Conservation (phyloP, 495 filamentous ascomycete genomes). For the Neurospora sp. region DNA sequence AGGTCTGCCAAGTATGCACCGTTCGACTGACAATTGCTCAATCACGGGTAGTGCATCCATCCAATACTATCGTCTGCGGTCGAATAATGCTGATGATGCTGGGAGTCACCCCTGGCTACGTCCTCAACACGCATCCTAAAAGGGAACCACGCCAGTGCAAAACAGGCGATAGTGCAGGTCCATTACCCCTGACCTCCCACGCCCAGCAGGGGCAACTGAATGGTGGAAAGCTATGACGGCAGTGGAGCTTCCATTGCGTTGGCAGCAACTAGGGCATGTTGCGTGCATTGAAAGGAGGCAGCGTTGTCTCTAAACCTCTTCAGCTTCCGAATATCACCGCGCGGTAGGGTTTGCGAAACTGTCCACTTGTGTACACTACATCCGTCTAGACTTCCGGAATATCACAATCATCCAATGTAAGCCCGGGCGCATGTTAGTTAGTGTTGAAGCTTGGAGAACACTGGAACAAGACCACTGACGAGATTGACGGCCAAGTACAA, state of each 20-base stretch:
- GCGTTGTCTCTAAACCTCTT: neutral
- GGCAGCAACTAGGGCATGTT: neutral
- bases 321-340: neutral
- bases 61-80: neutral
- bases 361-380: neutral
- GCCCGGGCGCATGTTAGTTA: neutral
- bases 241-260: constrained; percentile 3
- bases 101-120: constrained; percentile 3
- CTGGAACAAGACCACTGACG: neutral
- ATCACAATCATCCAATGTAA: neutral
- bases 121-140: neutral
- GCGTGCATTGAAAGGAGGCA: neutral
- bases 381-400: neutral
- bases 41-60: neutral
- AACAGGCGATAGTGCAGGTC: neutral
- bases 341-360: neutral
- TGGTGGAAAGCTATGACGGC: constrained; percentile 8
- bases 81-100: neutral
- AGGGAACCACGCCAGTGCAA: neutral
- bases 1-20: constrained; percentile 9
- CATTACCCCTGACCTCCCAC: neutral
- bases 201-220: neutral
- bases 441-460: neutral
- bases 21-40: constrained; percentile 6
- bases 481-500: neutral